Percentiles rank a stretch among this genome's conserved stretches.
Conservation (phyloP, 2,329 filamentous ascomycete species). For the Fusarium phyllophilum region DNA sequence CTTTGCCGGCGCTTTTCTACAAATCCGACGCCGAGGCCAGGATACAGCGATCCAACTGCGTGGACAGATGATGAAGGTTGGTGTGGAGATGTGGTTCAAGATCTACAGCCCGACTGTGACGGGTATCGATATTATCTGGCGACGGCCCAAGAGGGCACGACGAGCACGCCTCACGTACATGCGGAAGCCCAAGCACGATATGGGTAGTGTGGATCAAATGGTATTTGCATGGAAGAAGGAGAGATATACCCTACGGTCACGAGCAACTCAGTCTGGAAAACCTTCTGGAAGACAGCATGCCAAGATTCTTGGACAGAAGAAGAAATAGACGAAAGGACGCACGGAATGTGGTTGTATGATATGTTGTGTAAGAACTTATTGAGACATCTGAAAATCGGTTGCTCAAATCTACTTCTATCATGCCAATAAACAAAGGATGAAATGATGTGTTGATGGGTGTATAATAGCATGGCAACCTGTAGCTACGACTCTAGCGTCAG, state of each 20-base stretch:
- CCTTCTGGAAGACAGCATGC: conserved; percentile 17
- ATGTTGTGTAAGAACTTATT: conserved; percentile 39
- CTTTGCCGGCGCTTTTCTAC: conserved; percentile 88
- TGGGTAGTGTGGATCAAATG: conserved; percentile 84
- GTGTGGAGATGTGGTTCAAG: conserved; percentile 98
- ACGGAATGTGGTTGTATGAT: conserved; percentile 45
- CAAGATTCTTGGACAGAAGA: conserved; percentile 34
- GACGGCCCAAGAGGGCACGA: conserved; percentile 83
- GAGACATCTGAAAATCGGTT: conserved; percentile 30
- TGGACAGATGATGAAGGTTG: conserved; percentile 85
- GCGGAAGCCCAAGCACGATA: conserved; percentile 87
- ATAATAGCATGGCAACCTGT: not conserved
- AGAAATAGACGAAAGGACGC: conserved; percentile 15
- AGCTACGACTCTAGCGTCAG: not conserved
- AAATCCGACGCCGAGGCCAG: conserved; percentile 86
- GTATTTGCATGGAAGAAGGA: conserved; percentile 67
- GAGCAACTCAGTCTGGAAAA: conserved; percentile 45
- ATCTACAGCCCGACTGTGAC: conserved; percentile 89
- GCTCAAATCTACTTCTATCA: not conserved
- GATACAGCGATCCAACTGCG: conserved; percentile 90
- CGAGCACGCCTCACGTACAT: conserved; percentile 91
- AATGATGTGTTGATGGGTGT: not conserved
- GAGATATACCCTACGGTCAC: conserved; percentile 53
- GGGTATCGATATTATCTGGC: conserved; percentile 93
- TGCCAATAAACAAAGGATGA: not conserved